Percentiles rank a stretch among this genome's conserved stretches.
These are phyloP conservation scores for Cutaneotrichosporon mucoides DNA, from an alignment of 1,284 basidiomycete species.

Conservation along the genomic window DNA sequence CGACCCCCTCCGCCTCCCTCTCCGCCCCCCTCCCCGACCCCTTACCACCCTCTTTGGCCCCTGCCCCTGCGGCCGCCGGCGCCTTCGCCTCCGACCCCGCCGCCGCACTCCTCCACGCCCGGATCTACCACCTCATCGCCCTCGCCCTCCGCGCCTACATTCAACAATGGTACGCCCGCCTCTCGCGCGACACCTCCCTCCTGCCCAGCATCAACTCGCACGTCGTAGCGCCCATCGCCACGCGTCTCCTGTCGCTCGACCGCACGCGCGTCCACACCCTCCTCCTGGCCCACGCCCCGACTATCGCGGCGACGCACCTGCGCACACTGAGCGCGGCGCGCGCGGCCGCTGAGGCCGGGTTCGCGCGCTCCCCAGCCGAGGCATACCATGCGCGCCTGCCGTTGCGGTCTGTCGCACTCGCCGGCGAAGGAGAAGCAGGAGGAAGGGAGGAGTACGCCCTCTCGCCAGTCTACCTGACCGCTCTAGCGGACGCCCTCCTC, in stretches of 20 bases:
- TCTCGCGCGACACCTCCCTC: slow-evolving; percentile 31
- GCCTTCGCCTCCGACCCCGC: not conserved
- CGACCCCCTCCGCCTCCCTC: not conserved
- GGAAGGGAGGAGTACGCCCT: slow-evolving; percentile 16
- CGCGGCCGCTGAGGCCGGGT: slow-evolving; percentile 2
- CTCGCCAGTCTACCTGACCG: slow-evolving; percentile 43
- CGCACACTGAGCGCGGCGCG: slow-evolving; percentile 25
- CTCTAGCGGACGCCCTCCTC: slow-evolving; percentile 45
- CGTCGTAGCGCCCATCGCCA: slow-evolving; percentile 20
- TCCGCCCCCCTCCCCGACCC: too few relatives aligned
- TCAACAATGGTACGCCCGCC: slow-evolving; percentile 36
- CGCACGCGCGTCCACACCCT: slow-evolving; percentile 18
- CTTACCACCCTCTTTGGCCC: too few relatives aligned
- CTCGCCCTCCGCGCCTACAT: slow-evolving; percentile 32
- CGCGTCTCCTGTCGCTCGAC: slow-evolving; percentile 18
- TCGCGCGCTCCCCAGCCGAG: slow-evolving; percentile 2
- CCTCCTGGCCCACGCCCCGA: slow-evolving; percentile 30
- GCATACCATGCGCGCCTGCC: slow-evolving; percentile 39
- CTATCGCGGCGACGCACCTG: slow-evolving; percentile 26
- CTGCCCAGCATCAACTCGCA: slow-evolving; percentile 13
- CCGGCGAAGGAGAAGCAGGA: not conserved
- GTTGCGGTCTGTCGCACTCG: slow-evolving; percentile 14
- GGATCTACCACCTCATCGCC: slow-evolving; percentile 17
- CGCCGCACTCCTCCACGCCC: slow-evolving; percentile 10
- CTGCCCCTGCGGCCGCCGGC: slow-evolving; percentile 7